Evolutionary conservation across 306 rosid genomes (phyloP).

Genomic region (Dalbergia oliveri): DNA sequence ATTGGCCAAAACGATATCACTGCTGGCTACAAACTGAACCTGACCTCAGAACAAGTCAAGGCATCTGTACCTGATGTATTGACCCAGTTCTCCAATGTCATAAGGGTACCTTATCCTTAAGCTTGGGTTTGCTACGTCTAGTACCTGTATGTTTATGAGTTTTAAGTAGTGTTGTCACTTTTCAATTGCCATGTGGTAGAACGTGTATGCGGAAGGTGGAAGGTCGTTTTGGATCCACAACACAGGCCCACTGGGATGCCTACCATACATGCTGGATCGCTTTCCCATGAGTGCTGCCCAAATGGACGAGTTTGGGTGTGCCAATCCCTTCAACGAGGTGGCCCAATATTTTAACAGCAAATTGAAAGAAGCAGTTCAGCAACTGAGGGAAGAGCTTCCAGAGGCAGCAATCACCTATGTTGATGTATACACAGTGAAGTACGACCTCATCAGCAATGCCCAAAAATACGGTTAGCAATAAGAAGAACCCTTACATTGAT

Average conservation of each 20-base stretch:
- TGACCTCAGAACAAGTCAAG: conserved; percentile 60
- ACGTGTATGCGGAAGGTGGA: conserved; percentile 56
- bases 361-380: conserved; percentile 51
- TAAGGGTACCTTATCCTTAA: conserved; percentile 51
- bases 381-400: conserved; percentile 51
- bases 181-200: conserved; percentile 36
- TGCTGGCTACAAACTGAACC: conserved; percentile 63
- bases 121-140: neutral
- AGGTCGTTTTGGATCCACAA: conserved; percentile 79
- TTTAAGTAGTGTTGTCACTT: neutral
- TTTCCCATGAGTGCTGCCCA: conserved; percentile 43
- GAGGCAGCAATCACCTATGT: conserved; percentile 65
- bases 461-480: conserved; percentile 53
- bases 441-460: conserved; percentile 64
- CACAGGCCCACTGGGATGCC: conserved; percentile 78
- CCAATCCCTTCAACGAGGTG: conserved; percentile 55
- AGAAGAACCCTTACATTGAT: neutral
- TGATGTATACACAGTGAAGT: conserved; percentile 67
- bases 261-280: conserved; percentile 40
- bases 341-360: conserved; percentile 63
- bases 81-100: conserved; percentile 54
- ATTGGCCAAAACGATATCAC: conserved; percentile 74
- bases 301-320: conserved; percentile 59
- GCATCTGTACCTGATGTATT: conserved; percentile 63
- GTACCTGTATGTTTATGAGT: neutral